Evolutionary conservation across 1,139 yeast species (phyloP).

Genomic region (Yamadazyma conglobata): DNA sequence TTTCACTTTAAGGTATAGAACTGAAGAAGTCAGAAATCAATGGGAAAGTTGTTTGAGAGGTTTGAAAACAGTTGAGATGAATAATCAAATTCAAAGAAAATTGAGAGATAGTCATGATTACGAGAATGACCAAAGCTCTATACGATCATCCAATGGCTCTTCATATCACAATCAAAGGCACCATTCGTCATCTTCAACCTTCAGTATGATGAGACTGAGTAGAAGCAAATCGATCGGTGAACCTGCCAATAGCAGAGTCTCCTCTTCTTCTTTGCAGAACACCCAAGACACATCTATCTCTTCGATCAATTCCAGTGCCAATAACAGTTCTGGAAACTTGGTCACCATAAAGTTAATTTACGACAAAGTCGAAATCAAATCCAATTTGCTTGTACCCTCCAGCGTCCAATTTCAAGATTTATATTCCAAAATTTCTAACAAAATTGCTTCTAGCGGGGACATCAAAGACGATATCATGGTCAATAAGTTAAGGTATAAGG

Average conservation of each 20-base stretch:
- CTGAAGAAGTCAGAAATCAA: slow-evolving; percentile 67
- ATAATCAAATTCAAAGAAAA: slow-evolving; percentile 35
- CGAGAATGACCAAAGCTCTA: slow-evolving; percentile 19
- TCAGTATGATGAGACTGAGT: slow-evolving; percentile 43
- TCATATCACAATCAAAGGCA: slow-evolving; percentile 37
- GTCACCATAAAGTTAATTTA: slow-evolving; percentile 48
- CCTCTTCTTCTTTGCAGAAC: slow-evolving; percentile 17
- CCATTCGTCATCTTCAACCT: slow-evolving; percentile 44
- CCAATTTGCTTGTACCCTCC: slow-evolving; percentile 39
- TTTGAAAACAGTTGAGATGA: slow-evolving; percentile 43
- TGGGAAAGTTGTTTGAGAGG: slow-evolving; percentile 62
- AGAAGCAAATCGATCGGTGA: slow-evolving; percentile 24
- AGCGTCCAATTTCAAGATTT: slow-evolving; percentile 47
- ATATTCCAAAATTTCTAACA: slow-evolving; percentile 35
- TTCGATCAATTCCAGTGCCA: slow-evolving; percentile 14
- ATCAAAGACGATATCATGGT: slow-evolving; percentile 35
- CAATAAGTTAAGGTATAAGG: slow-evolving; percentile 71
- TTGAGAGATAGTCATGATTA: slow-evolving; percentile 38
- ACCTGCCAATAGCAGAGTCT: slow-evolving; percentile 16
- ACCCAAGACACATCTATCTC: slow-evolving; percentile 20
- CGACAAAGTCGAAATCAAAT: slow-evolving; percentile 36
- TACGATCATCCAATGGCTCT: slow-evolving; percentile 30
- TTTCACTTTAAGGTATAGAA: slow-evolving; percentile 63
- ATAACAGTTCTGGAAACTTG: slow-evolving; percentile 9
- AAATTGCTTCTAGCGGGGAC: slow-evolving; percentile 30